These are phyloP conservation scores for Aspergillus sp. DNA, from an alignment of 2,329 filamentous ascomycete genomes.

Conservation along the genomic window DNA sequence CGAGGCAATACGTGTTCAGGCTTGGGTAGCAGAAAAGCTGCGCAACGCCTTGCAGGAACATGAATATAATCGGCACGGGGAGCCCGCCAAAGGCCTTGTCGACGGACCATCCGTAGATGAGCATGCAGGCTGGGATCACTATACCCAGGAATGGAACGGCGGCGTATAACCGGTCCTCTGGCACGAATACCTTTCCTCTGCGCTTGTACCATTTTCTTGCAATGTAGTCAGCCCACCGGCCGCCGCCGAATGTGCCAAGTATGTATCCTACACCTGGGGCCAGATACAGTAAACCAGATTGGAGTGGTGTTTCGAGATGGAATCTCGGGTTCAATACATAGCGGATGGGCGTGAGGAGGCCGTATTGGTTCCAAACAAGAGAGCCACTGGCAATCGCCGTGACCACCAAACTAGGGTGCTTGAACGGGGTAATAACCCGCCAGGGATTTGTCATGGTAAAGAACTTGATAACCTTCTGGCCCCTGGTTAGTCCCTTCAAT, in stretches of 20 bases:
- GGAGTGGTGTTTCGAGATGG: conserved; percentile 63
- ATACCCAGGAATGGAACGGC: conserved; percentile 58
- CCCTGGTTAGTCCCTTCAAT: conserved; percentile 54
- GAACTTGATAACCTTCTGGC: conserved; percentile 50
- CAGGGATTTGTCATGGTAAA: conserved; percentile 68
- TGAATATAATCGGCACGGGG: conserved; percentile 64
- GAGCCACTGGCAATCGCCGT: conserved; percentile 60
- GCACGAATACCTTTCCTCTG: conserved; percentile 57
- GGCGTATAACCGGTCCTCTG: conserved; percentile 67
- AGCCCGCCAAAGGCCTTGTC: conserved; percentile 57
- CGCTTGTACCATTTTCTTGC: conserved; percentile 66
- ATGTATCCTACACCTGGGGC: conserved; percentile 71
- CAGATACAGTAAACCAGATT: conserved; percentile 72
- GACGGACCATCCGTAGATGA: conserved; percentile 68
- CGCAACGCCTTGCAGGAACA: conserved; percentile 73
- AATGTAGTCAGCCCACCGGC: conserved; percentile 66
- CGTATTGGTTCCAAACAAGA: conserved; percentile 76
- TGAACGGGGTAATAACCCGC: conserved; percentile 59
- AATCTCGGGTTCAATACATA: conserved; percentile 75
- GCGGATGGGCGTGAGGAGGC: conserved; percentile 66
- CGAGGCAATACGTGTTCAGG: conserved; percentile 77
- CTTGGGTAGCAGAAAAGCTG: conserved; percentile 75
- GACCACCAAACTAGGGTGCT: conserved; percentile 68
- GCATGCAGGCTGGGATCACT: conserved; percentile 61
- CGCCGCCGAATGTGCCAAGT: conserved; percentile 68